A percentile compares a stretch with the other conserved stretches of the same genome.
Conservation (phyloP, 176 grass and related monocot species). For the Phoenix dactylifera region DNA sequence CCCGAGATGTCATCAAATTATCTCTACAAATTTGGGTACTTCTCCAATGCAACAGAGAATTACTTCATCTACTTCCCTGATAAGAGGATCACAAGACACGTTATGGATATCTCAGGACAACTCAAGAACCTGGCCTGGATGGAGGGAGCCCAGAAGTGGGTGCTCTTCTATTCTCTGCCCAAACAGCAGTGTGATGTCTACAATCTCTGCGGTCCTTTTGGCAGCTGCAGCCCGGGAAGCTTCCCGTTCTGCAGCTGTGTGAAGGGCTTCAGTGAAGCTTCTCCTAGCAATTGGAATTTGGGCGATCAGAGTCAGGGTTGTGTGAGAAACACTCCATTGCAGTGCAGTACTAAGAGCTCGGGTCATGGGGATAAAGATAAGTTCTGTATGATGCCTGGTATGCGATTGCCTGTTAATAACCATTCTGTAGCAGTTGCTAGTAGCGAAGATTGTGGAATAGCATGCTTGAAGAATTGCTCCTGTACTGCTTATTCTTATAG, state of each 20-base stretch:
- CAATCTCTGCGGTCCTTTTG: slow-evolving; percentile 32
- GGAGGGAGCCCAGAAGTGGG: too few relatives aligned
- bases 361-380: slow-evolving; percentile 2
- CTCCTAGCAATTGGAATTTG: too few relatives aligned
- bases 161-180: slow-evolving; percentile 23
- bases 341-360: not conserved
- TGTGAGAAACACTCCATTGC: too few relatives aligned
- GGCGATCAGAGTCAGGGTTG: too few relatives aligned
- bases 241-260: slow-evolving; percentile 6
- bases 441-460: slow-evolving; percentile 19
- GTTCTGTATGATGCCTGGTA: slow-evolving; percentile 20
- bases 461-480: slow-evolving; percentile 36
- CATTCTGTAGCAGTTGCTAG: not conserved
- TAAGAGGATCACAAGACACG: slow-evolving; percentile 21
- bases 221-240: slow-evolving; percentile 24
- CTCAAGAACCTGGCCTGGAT: not conserved
- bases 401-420: slow-evolving; percentile 7
- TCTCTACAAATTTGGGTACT: slow-evolving; percentile 31
- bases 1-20: slow-evolving; percentile 39
- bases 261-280: too few relatives aligned
- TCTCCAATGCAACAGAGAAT: slow-evolving; percentile 13
- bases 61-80: slow-evolving; percentile 36
- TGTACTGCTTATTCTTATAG: slow-evolving; percentile 35
- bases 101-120: slow-evolving; percentile 30
- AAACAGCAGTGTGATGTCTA: slow-evolving; percentile 28